A percentile compares a stretch with the other conserved stretches of the same genome.
phyloP scores from a whole-genome alignment of 1,139 yeast species.

The Kurtzmaniella quercitrusa region DNA sequence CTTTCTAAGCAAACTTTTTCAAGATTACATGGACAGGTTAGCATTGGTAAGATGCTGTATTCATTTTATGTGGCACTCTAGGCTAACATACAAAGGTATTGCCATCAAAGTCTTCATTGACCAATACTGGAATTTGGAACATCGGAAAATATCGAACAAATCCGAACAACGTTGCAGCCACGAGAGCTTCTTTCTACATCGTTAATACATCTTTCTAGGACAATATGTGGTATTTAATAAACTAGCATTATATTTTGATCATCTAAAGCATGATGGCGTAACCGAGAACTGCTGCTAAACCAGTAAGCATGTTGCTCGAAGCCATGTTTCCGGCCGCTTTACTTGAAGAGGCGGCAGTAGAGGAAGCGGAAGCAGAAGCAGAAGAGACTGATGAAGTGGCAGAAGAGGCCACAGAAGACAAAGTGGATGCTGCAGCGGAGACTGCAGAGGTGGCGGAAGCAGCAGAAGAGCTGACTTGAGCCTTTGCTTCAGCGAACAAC shows the following conservation, averaged over 20 bases:
- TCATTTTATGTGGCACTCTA: too few relatives aligned
- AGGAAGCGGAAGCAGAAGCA: not conserved
- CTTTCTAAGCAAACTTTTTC: too few relatives aligned
- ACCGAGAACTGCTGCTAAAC: slow-evolving; percentile 6
- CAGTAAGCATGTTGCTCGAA: slow-evolving; percentile 7
- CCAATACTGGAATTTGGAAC: too few relatives aligned
- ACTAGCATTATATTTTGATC: not conserved
- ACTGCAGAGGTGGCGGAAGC: slow-evolving; percentile 2
- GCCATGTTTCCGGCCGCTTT: slow-evolving; percentile 8
- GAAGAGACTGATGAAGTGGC: slow-evolving; percentile 5
- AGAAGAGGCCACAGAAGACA: slow-evolving; percentile 3
- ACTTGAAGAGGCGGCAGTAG: slow-evolving; percentile 6
- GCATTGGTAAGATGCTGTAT: too few relatives aligned
- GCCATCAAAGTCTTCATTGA: too few relatives aligned
- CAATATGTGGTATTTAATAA: not conserved
- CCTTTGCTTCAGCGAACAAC: slow-evolving; percentile 5
- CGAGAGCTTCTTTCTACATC: not conserved
- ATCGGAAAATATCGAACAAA: too few relatives aligned
- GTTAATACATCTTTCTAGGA: not conserved
- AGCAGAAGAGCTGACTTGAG: slow-evolving; percentile 1
- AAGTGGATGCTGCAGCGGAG: slow-evolving; percentile 4
- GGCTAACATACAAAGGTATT: too few relatives aligned
- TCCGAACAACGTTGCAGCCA: not conserved
- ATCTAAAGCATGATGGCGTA: slow-evolving; percentile 4
- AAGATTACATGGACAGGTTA: too few relatives aligned